Evolutionary conservation across 2,329 filamentous ascomycete genomes (phyloP).

Genomic region (Colletotrichum acutatum): DNA sequence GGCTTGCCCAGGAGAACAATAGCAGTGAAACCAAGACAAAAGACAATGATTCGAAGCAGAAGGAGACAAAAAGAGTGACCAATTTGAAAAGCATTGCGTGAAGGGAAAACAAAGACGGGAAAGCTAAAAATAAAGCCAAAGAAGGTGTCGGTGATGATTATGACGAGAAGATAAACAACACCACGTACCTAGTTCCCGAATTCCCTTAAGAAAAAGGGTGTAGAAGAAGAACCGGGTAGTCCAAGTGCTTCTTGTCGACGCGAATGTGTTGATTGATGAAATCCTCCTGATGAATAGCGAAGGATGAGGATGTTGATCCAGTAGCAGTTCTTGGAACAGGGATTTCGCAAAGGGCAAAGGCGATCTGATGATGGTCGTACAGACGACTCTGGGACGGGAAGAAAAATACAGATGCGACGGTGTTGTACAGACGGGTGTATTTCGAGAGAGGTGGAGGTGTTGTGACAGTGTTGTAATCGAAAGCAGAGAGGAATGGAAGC

Average conservation of each 20-base stretch:
- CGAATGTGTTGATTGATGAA: not conserved
- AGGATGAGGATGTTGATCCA: not conserved
- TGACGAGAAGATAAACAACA: not conserved
- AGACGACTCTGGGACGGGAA: not conserved
- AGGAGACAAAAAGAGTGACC: not conserved
- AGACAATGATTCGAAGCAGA: not conserved
- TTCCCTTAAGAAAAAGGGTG: not conserved
- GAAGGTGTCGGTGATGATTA: not conserved
- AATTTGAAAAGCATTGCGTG: not conserved
- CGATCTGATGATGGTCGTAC: not conserved
- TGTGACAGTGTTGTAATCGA: not conserved
- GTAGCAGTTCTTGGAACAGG: not conserved
- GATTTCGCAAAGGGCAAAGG: not conserved
- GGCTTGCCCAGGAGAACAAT: not conserved
- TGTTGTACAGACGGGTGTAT: not conserved
- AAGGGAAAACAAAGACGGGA: not conserved
- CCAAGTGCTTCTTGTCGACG: not conserved
- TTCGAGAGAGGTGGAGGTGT: not conserved
- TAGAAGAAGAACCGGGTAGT: not conserved
- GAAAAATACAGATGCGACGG: not conserved
- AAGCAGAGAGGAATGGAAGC: not conserved
- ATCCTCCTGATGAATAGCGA: no score
- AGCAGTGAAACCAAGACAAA: not conserved
- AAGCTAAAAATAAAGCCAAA: not conserved
- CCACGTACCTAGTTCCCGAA: not conserved